These are phyloP conservation scores for Suillus plorans DNA, from an alignment of 768 basidiomycete species.

Conservation along the genomic window DNA sequence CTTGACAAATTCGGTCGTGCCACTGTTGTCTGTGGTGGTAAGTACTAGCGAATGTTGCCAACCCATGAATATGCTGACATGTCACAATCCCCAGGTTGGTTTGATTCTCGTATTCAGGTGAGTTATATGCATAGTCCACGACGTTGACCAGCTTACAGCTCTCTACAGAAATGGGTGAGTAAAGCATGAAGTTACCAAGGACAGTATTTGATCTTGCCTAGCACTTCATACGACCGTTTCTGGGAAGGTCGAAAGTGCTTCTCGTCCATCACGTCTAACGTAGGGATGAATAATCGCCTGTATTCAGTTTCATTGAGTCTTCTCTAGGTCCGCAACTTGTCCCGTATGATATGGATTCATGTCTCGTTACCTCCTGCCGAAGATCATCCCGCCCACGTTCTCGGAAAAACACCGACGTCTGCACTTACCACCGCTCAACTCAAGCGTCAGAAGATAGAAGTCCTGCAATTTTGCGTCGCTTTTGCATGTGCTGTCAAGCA, in stretches of 20 bases:
- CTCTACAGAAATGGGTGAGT: conserved; percentile 61
- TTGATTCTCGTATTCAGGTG: conserved; percentile 86
- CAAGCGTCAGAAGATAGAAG: conserved; percentile 65
- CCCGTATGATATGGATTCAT: conserved; percentile 79
- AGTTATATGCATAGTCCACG: conserved; percentile 17
- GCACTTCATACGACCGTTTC: conserved; percentile 84
- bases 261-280: conserved; percentile 65
- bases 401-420: conserved; percentile 52
- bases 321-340: conserved; percentile 62
- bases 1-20: conserved; percentile 82
- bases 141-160: not conserved
- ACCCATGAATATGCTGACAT: conserved; percentile 5
- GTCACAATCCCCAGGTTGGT: conserved; percentile 58
- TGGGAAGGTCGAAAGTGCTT: conserved; percentile 91
- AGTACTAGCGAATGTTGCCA: conserved; percentile 28
- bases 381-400: conserved; percentile 39
- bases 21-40: conserved; percentile 87
- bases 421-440: conserved; percentile 52
- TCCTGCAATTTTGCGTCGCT: conserved; percentile 66
- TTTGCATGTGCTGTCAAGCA: conserved; percentile 74
- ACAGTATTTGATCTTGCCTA: conserved; percentile 27
- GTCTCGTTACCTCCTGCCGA: conserved; percentile 63
- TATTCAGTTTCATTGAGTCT: conserved; percentile 5
- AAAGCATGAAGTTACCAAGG: not conserved
- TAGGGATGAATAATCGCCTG: conserved; percentile 20